Conservation (phyloP, 176 grass and related monocot genomes). For the Panicum miliaceum region DNA sequence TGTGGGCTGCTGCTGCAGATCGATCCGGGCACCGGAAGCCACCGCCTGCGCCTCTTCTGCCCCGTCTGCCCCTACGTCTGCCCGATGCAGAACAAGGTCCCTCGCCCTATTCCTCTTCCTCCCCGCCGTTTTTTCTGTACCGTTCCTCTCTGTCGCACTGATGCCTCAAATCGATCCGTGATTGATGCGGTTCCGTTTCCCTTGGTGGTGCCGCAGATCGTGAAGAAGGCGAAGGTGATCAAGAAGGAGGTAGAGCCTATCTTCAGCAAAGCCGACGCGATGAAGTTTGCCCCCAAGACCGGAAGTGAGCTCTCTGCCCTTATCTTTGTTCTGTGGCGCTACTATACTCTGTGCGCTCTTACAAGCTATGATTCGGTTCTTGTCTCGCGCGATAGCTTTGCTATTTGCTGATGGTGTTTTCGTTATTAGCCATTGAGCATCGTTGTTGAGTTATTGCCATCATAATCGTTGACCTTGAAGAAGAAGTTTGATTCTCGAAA, state of each 20-base stretch:
- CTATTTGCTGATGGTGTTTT: background rate
- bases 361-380: background rate
- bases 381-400: background rate
- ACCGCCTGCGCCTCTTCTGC: slow-evolving; percentile 63
- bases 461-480: background rate
- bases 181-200: background rate
- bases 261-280: slow-evolving; percentile 50
- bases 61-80: slow-evolving; percentile 79
- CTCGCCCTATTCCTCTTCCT: background rate
- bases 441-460: background rate
- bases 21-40: slow-evolving; percentile 56
- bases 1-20: slow-evolving; percentile 81
- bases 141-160: background rate
- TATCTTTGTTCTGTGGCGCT: slow-evolving; percentile 2
- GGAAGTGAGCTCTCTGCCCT: slow-evolving; percentile 39
- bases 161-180: background rate
- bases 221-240: slow-evolving; percentile 57
- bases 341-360: background rate
- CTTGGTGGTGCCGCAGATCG: slow-evolving; percentile 53
- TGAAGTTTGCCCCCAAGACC: slow-evolving; percentile 62
- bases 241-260: slow-evolving; percentile 78
- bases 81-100: slow-evolving; percentile 65
- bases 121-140: background rate
- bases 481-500: background rate
- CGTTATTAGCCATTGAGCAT: background rate